Percentiles rank a stretch among this genome's conserved stretches.
These are phyloP conservation scores for Barnettozyma sp. DNA, from an alignment of 805 yeast genomes.

Conservation along the genomic window DNA sequence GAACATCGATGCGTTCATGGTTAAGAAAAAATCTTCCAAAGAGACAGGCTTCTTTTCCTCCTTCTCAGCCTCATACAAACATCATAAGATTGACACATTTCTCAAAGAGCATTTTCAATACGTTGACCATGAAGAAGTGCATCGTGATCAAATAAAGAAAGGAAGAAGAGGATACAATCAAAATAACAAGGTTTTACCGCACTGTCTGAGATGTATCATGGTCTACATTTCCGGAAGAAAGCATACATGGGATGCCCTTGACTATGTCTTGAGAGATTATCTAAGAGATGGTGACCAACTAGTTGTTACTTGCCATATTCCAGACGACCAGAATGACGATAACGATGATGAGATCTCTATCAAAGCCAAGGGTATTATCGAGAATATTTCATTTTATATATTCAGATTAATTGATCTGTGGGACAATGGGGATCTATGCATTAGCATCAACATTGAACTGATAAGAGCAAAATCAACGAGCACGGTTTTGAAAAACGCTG, in stretches of 20 bases:
- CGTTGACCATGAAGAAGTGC: not conserved
- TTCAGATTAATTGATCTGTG: slow-evolving; percentile 11
- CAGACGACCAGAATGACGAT: slow-evolving; percentile 12
- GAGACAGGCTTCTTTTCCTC: slow-evolving; percentile 15
- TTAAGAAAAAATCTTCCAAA: slow-evolving; percentile 7
- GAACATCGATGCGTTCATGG: slow-evolving; percentile 19
- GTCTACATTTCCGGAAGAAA: slow-evolving; percentile 45
- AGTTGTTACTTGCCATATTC: slow-evolving; percentile 17
- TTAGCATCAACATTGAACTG: slow-evolving; percentile 21
- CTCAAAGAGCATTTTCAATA: slow-evolving; percentile 7
- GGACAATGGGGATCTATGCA: slow-evolving; percentile 13
- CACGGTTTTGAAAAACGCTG: slow-evolving; percentile 13
- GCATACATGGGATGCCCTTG: slow-evolving; percentile 35
- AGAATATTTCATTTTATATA: slow-evolving; percentile 13
- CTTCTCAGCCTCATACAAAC: slow-evolving; percentile 17
- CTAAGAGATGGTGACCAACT: slow-evolving; percentile 24
- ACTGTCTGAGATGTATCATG: slow-evolving; percentile 19
- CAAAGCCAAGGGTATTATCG: slow-evolving; percentile 12
- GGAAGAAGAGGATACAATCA: not conserved
- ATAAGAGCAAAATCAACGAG: slow-evolving; percentile 16
- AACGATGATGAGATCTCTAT: slow-evolving; percentile 14
- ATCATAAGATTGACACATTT: slow-evolving; percentile 13
- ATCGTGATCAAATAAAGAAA: not conserved
- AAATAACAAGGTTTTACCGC: slow-evolving; percentile 9
- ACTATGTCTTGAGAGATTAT: slow-evolving; percentile 19